phyloP scores from a whole-genome alignment of 169 alveolate genomes.

The Toxoplasma gondii region DNA sequence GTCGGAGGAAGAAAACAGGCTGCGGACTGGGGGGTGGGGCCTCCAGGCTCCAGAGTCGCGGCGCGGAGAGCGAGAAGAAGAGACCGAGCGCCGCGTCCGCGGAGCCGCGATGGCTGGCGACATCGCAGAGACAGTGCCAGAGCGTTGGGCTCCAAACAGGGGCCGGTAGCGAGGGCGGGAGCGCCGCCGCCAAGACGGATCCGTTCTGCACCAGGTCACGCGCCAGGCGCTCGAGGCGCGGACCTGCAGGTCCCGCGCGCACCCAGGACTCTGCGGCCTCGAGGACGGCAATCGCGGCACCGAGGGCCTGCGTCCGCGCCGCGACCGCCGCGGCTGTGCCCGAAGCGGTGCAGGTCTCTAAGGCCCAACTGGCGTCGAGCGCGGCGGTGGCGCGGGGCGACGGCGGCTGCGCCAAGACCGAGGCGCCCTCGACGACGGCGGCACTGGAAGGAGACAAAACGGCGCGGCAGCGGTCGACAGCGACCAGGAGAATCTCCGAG shows the following conservation, averaged over 20 bases:
- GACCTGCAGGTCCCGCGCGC: neutral
- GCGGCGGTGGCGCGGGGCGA: neutral
- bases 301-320: neutral
- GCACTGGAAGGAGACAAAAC: neutral
- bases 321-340: slow-evolving; percentile 1
- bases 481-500: neutral
- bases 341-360: neutral
- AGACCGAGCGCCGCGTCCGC: neutral
- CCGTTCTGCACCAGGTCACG: neutral
- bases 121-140: neutral
- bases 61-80: neutral
- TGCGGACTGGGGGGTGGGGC: neutral
- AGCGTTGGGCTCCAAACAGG: neutral
- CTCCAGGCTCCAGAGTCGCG: too few relatives aligned
- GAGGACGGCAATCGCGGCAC: neutral
- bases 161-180: neutral
- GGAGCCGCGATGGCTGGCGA: neutral
- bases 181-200: neutral
- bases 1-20: neutral
- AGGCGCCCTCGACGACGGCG: neutral
- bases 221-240: neutral
- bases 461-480: neutral
- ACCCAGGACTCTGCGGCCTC: neutral
- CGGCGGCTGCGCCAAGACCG: neutral
- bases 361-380: neutral